Conservation (phyloP, 139 green algal genomes). For the Tetradesmus obliquus region DNA sequence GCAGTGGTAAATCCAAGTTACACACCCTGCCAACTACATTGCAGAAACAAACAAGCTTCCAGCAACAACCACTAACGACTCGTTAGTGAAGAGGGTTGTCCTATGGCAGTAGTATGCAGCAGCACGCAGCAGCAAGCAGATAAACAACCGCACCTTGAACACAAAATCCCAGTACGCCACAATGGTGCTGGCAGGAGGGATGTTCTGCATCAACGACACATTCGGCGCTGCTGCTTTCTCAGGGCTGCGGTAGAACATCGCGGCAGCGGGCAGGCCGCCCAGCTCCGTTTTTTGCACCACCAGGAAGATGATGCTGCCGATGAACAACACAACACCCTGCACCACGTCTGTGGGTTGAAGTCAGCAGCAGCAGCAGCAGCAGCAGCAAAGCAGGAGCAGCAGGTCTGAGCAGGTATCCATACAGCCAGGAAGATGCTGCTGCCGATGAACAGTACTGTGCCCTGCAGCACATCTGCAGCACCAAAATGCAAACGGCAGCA, state of each 20-base stretch:
- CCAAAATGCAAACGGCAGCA: not conserved
- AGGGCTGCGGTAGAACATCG: conserved; percentile 34
- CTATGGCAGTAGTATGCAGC: not conserved
- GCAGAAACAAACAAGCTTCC: too few species aligned
- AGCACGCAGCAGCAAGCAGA: too few species aligned
- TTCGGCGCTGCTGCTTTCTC: conserved; percentile 2
- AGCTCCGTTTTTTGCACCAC: conserved; percentile 59
- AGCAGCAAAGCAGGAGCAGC: not conserved
- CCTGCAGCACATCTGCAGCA: conserved; percentile 49
- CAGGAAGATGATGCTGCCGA: conserved; percentile 62
- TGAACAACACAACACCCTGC: conserved; percentile 53
- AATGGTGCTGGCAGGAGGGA: conserved; percentile 44
- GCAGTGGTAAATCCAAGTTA: too few species aligned
- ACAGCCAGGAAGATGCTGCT: conserved; percentile 55
- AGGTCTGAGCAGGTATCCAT: not conserved
- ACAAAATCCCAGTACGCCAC: conserved; percentile 61
- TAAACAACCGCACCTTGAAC: conserved; percentile 7
- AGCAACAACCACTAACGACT: too few species aligned
- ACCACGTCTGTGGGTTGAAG: conserved; percentile 21
- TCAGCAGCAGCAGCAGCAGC: not conserved
- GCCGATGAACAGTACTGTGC: conserved; percentile 51
- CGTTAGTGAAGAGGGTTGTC: too few species aligned
- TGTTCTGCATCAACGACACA: conserved; percentile 48
- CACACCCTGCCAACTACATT: too few species aligned
- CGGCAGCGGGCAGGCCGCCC: conserved; percentile 50